Evolutionary conservation across 1,139 yeast genomes (phyloP).

Genomic region (Blastobotrys malaysiensis): DNA sequence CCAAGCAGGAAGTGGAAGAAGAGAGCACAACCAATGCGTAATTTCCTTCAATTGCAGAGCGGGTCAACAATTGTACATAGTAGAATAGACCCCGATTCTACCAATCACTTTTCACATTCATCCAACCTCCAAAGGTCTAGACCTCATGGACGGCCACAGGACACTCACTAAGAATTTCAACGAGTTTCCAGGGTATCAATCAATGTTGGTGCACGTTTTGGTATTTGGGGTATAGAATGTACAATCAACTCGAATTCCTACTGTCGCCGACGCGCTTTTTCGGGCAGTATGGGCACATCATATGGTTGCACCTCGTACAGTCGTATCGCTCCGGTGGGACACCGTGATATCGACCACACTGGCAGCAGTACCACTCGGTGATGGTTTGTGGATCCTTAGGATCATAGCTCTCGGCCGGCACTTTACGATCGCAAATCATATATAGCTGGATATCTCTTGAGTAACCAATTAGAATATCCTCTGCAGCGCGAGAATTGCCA

Average conservation of each 20-base stretch:
- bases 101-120: too few relatives aligned
- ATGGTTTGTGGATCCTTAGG: constrained; percentile 33
- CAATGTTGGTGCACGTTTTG: not conserved
- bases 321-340: constrained; percentile 32
- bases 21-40: too few relatives aligned
- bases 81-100: too few relatives aligned
- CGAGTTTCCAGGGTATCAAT: not conserved
- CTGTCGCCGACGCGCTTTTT: constrained; percentile 27
- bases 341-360: constrained; percentile 34
- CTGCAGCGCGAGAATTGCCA: not conserved
- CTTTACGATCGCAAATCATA: not conserved
- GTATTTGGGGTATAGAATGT: not conserved
- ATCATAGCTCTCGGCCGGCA: constrained; percentile 13
- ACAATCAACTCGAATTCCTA: not conserved
- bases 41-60: too few relatives aligned
- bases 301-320: constrained; percentile 33
- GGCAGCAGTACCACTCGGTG: constrained; percentile 37
- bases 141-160: too few relatives aligned
- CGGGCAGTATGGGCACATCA: constrained; percentile 36
- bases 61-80: too few relatives aligned
- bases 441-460: too few relatives aligned
- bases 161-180: too few relatives aligned
- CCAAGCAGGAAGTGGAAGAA: constrained; percentile 15
- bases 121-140: too few relatives aligned
- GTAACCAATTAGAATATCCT: not conserved